Evolutionary conservation across 495 filamentous ascomycete species (phyloP), one percentile per base, ranked within the genome.

Genomic region (Hypoxylon lienhwacheense): DNA sequence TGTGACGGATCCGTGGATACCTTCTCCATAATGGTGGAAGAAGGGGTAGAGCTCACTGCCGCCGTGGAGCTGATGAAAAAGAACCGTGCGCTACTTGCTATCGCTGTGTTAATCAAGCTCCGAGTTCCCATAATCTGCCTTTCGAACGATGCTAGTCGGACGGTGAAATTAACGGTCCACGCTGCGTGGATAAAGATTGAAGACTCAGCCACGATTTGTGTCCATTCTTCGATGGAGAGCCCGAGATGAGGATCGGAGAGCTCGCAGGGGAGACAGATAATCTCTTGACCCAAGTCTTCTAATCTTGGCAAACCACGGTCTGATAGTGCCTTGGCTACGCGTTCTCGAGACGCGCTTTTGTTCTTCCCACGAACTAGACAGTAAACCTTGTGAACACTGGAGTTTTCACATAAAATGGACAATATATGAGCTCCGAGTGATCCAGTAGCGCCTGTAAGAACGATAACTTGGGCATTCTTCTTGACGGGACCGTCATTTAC

Each of bases 91-190:
- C 31, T 65, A 24, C 71, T 76, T 0, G 70, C 71, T 0, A 82
- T 59, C 3, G 78, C 75, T 14, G 85, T 67, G 36, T 72, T 67
- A 48, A 87, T 67, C 14, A 87, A 71, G 46, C 82, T 73, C 0
- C 64, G 57, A 5, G 81, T 65, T 14, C 77, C 78, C 3, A 68
- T 66, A 44, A 87, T 74, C 48, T 79, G 80, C 25, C 76, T 73
- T 17, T 74, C 77, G 61, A 87, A 70, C 42, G 74, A 81, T 11
- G 65, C 62, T 2, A 85, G 71, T 2, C 71, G 66, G 55, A 81
- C 70, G 47, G 75, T 83, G 70, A 87, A 88, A 65, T 87, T 86
- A 15, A 87, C 85, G 4, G 80, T 74, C 85, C 85, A 88, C 24
- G 83, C 83, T 11, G 79, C 72, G 64, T 88, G 85, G 25, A 83